Evolutionary conservation across 2,329 filamentous ascomycete species (phyloP).

Genomic region (Trichoderma hamatum): DNA sequence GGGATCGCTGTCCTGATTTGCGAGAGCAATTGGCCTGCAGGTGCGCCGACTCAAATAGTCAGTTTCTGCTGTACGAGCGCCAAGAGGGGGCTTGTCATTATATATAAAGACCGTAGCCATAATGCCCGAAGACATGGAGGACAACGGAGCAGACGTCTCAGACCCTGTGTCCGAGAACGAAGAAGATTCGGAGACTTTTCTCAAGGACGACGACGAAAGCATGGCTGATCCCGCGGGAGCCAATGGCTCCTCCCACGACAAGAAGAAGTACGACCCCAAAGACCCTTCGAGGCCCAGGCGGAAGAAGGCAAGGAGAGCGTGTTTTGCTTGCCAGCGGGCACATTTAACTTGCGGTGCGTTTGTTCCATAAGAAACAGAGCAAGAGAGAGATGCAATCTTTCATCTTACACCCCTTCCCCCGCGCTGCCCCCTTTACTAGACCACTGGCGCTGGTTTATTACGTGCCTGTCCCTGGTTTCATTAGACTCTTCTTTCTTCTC

Average conservation of each 20-base stretch:
- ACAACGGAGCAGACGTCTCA: slow-evolving; percentile 58
- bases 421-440: background rate
- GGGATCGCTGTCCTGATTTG: slow-evolving; percentile 40
- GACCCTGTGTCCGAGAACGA: slow-evolving; percentile 63
- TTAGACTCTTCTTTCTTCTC: background rate
- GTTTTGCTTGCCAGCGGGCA: slow-evolving; percentile 94
- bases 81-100: slow-evolving; percentile 23
- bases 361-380: too few relatives aligned
- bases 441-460: background rate
- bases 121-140: slow-evolving; percentile 59
- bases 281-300: slow-evolving; percentile 86
- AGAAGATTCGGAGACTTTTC: slow-evolving; percentile 54
- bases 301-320: slow-evolving; percentile 95
- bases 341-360: slow-evolving; percentile 97
- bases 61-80: slow-evolving; percentile 34
- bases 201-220: slow-evolving; percentile 55
- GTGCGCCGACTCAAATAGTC: slow-evolving; percentile 22
- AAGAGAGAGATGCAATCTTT: too few relatives aligned
- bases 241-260: slow-evolving; percentile 54
- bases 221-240: slow-evolving; percentile 54
- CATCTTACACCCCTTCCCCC: background rate
- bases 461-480: background rate
- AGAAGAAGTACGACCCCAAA: slow-evolving; percentile 79
- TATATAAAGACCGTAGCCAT: slow-evolving; percentile 57
- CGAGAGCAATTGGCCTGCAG: slow-evolving; percentile 27